Evolutionary conservation across 768 basidiomycete genomes (phyloP), one percentile per base, ranked within the genome.

Genomic region (Agrocybe chaxingu): DNA sequence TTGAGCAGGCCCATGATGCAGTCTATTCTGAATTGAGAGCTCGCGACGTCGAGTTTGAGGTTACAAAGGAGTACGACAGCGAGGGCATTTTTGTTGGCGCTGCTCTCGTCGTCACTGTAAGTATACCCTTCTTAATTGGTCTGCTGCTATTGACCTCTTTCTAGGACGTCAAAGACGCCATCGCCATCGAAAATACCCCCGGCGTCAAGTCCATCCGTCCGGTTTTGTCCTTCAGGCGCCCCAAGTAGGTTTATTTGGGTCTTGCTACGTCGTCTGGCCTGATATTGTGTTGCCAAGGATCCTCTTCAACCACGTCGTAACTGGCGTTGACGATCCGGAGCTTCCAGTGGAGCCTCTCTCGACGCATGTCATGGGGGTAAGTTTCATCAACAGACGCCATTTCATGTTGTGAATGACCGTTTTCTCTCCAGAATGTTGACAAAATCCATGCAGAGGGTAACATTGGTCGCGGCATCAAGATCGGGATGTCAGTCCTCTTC

Each of bases 131-230:
- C 42, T 41, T 51, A 46, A 19, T 39, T 37, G 40, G 34, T 13
- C 16, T 29, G 1, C 32, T 42, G 19, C 30, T 34, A 16, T 13
- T 24, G 34, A 40, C 13, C 7, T 47, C 35, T 38, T 7, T 10
- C 30, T 65, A 55, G 54, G 62, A 54, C 47, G 41, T 37, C 1
- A 43, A 84, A 81, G 79, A 83, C 60, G 74, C 74, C 8, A 60
- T 69, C 30, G 62, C 70, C 11, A 63, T 87, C 34, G 61, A 70
- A 8, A 62, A 64, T 8, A 69, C 75, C 3, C 66, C 75, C 2
- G 84, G 82, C 16, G 74, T 86, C n/a, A 70, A 77, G 55, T 74
- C 76, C 10, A 77, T 85, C 57, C 75, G 78, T n/a, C 81, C 84
- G 3, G 76, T 84, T 32, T 66, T 66, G 37, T 59, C 58, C 24